Base-by-base conservation (phyloP, 805 yeast genomes). In the Wickerhamomyces kurtzmanii region DNA sequence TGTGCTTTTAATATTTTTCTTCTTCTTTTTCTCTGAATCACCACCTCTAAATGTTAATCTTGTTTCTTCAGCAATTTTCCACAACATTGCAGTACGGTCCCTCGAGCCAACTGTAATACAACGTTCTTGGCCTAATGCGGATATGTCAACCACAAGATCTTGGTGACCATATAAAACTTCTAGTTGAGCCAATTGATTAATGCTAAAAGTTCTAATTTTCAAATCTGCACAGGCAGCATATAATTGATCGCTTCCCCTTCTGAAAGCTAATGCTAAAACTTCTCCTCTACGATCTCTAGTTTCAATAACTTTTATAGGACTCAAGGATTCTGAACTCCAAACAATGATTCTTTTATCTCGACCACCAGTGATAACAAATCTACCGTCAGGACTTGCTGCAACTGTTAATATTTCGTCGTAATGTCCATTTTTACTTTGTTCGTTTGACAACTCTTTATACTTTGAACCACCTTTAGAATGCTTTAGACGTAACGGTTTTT, bases 41-140 rank as follows among this genome's bases (percentile, higher is more conserved):
- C 93, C 94, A 36, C 94, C 95, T 49, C 95, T 71, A 53, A 89
- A 89, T 0, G 96, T 86, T 44, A 91, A 68, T 48, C 96, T 73
- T 1, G 94, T 75, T 57, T 91, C 98, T 45, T 91, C 98, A 15
- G 94, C 74, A 39, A 91, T 85, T 52, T 91, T 91, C 98, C 98
- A 91, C 43, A 83, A 62, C 78, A 93, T 80, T 8, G 89, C 96
- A 5, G 96, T 83, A 45, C 93, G 76, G 56, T 91, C 98, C 43
- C 97, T 73, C 4, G 94, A 68, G 12, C 98, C 98, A 18, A 89
- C 97, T 15, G 94, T 84, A 12, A 91, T 87, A 62, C 98, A 91
- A 33, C 96, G 73, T 48, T 91, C 97, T 52, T 76, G 75, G 8
- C 72, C 71, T 35, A 91, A 59, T 1, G 96, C 85, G 14, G 85